Percentiles rank a stretch among this genome's conserved stretches.
Evolutionary conservation across 2,329 filamentous ascomycete genomes (phyloP).

Genomic region (Stemphylium beticola): DNA sequence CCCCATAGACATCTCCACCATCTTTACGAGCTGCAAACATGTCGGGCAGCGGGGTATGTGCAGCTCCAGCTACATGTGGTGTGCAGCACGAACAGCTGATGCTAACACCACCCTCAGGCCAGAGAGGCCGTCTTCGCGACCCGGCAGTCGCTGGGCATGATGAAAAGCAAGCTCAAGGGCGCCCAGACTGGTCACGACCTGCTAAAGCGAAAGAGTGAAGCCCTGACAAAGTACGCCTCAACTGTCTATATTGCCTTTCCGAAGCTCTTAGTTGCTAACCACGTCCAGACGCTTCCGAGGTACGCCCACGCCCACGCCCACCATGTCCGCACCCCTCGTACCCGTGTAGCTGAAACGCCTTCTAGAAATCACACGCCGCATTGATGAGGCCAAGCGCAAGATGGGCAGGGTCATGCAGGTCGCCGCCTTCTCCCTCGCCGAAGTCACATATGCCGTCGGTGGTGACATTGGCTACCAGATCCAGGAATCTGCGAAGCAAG

Average conservation of each 20-base stretch:
- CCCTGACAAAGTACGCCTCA: slow-evolving; percentile 82
- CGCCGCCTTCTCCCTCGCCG: slow-evolving; percentile 93
- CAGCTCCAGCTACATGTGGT: slow-evolving; percentile 11
- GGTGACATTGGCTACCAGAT: slow-evolving; percentile 95
- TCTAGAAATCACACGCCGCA: slow-evolving; percentile 87
- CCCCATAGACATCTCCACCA: slow-evolving; percentile 3
- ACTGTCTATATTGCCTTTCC: slow-evolving; percentile 2
- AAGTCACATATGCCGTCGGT: slow-evolving; percentile 96
- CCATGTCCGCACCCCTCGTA: slow-evolving; percentile 1
- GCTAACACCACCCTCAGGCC: slow-evolving; percentile 64
- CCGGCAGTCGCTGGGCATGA: slow-evolving; percentile 91
- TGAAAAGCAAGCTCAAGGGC: slow-evolving; percentile 97
- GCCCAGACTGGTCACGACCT: slow-evolving; percentile 81
- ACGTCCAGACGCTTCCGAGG: slow-evolving; percentile 80
- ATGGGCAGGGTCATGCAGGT: slow-evolving; percentile 99
- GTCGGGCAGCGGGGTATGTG: slow-evolving; percentile 61
- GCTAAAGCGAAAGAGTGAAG: slow-evolving; percentile 97
- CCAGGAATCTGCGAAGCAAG: slow-evolving; percentile 91
- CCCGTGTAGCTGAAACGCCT: slow-evolving; percentile 32
- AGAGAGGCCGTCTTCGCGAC: slow-evolving; percentile 97
- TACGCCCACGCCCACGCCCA: slow-evolving; percentile 52
- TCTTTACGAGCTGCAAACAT: slow-evolving; percentile 46
- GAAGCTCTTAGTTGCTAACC: slow-evolving; percentile 26
- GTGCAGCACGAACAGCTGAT: slow-evolving; percentile 21
- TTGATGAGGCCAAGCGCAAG: slow-evolving; percentile 98